These are phyloP conservation scores for Akanthomyces dipterigenus DNA, from an alignment of 2,329 filamentous ascomycete species.

Conservation along the genomic window DNA sequence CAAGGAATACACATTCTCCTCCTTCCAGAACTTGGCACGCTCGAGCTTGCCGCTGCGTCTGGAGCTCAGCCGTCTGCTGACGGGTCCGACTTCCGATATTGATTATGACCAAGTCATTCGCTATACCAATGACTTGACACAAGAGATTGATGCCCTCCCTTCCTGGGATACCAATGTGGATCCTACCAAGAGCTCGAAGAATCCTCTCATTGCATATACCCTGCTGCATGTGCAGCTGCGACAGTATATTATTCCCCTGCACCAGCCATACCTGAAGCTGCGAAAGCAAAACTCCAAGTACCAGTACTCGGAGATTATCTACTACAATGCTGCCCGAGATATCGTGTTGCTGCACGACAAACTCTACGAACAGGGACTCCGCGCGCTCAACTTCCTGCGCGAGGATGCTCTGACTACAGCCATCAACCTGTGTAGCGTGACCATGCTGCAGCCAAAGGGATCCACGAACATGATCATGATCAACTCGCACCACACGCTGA, in stretches of 20 bases:
- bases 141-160: constrained; percentile 53
- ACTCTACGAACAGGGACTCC: constrained; percentile 51
- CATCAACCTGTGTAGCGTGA: constrained; percentile 55
- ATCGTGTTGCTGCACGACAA: constrained; percentile 57
- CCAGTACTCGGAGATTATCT: constrained; percentile 56
- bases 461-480: constrained; percentile 58
- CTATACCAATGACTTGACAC: constrained; percentile 54
- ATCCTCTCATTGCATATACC: constrained; percentile 52
- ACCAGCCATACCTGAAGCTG: constrained; percentile 54
- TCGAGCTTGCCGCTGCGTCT: constrained; percentile 50
- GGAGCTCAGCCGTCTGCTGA: constrained; percentile 50
- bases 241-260: constrained; percentile 56
- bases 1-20: constrained; percentile 51
- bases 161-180: constrained; percentile 42
- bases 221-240: constrained; percentile 54
- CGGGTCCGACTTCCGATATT: constrained; percentile 46
- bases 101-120: constrained; percentile 57
- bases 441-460: constrained; percentile 51
- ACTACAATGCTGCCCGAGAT: constrained; percentile 56
- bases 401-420: constrained; percentile 54
- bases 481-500: constrained; percentile 52
- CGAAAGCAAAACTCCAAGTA: constrained; percentile 54
- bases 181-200: constrained; percentile 37
- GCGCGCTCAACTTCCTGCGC: constrained; percentile 52
- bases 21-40: constrained; percentile 51